Evolutionary conservation across 345 rosid genomes (phyloP).

Genomic region (Euphorbia tirucalli): DNA sequence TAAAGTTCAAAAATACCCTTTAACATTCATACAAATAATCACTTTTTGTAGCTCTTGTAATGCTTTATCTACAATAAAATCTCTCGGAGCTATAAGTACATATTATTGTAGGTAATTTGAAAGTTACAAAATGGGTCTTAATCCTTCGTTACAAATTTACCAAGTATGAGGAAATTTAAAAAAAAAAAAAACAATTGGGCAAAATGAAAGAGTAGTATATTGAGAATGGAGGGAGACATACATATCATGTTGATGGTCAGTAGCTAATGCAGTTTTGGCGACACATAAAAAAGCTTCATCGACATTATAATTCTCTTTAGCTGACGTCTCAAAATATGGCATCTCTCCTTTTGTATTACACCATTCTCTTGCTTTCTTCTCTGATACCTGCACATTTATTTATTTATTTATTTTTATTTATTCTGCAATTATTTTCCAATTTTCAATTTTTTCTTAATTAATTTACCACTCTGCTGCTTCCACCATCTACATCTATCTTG

Average conservation of each 20-base stretch:
- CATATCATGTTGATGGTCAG: slow-evolving; percentile 57
- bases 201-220: too few relatives aligned
- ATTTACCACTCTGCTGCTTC: slow-evolving; percentile 60
- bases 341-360: slow-evolving; percentile 61
- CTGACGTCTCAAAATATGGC: slow-evolving; percentile 81
- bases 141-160: too few relatives aligned
- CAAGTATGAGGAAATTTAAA: too few relatives aligned
- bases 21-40: too few relatives aligned
- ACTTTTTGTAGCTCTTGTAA: too few relatives aligned
- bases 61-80: too few relatives aligned
- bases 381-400: slow-evolving; percentile 47
- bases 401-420: not conserved
- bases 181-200: too few relatives aligned
- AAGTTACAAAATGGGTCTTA: too few relatives aligned
- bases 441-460: not conserved
- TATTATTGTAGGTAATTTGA: too few relatives aligned
- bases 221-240: too few relatives aligned
- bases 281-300: slow-evolving; percentile 71
- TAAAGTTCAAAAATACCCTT: too few relatives aligned
- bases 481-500: slow-evolving; percentile 76
- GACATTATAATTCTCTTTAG: slow-evolving; percentile 65
- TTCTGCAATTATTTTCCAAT: not conserved
- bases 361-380: slow-evolving; percentile 73
- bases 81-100: too few relatives aligned
- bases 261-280: slow-evolving; percentile 55